Evolutionary conservation across 2,329 filamentous ascomycete genomes (phyloP), one percentile per base, ranked within the genome.

Genomic region (Alternaria sp.): DNA sequence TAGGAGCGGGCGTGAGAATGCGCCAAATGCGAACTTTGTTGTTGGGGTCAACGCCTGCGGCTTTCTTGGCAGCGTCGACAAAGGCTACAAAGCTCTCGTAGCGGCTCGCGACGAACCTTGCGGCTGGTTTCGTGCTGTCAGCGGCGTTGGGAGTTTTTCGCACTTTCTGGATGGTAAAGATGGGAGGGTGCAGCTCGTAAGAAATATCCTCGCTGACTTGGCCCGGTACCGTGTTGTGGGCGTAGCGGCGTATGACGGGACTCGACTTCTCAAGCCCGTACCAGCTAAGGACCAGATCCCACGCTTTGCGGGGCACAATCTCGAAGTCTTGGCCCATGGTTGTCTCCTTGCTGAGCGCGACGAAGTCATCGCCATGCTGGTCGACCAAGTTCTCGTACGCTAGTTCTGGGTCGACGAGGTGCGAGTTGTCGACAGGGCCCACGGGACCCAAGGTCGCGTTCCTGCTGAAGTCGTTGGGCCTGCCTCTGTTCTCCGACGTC

Each of bases 341-440:
- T 50, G 90, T 81, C 15, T 90, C 92, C 2, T 87, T 87, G 69
- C 89, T 91, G 47, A 98, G 84, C 4, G 91, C 89, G 30, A 95
- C 87, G 72, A 93, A 97, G 28, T 74, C 67, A 11, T 79, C 71
- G 15, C 86, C 82, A 13, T 82, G 80, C 51, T 81, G 75, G 57
- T 81, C 80, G 9, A 66, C 66, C 32, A 80, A 62, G 26, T 72
- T 70, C 6, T 73, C 69, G 17, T 62, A 58, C 8, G 73, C 40
- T 8, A 67, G 59, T 23, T 71, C 72, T 54, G 65, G 57, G 36
- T 79, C 77, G 17, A 78, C 79, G 51, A 97, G 89, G 74, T 94
- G 91, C 0, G 91, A 89, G 76, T 97, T 97, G 83, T 97, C 93
- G 30, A 98, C 87, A 0, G 92, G 91, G 1, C 93, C 93, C 59